Percentiles rank a stretch among this genome's conserved stretches.
These are phyloP conservation scores for Colletotrichum costaricense DNA, from an alignment of 2,329 filamentous ascomycete species.

Conservation along the genomic window DNA sequence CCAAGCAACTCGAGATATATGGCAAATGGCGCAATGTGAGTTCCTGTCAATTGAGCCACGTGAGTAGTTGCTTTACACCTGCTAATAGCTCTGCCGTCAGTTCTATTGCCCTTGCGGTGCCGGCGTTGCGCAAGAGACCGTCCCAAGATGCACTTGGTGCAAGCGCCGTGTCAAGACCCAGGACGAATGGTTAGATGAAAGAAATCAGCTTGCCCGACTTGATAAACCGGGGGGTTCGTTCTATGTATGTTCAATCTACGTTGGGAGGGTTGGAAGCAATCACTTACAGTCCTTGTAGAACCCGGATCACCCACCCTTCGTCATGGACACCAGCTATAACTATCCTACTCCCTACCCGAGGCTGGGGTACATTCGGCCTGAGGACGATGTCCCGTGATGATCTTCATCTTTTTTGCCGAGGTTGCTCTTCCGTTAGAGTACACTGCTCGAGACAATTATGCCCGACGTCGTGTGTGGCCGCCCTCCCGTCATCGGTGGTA, in stretches of 20 bases:
- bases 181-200: conserved; percentile 21
- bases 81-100: neutral
- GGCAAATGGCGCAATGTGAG: neutral
- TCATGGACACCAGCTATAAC: neutral
- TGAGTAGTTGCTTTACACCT: neutral
- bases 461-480: neutral
- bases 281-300: neutral
- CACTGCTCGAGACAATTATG: neutral
- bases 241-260: neutral
- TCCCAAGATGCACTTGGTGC: conserved; percentile 32
- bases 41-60: neutral
- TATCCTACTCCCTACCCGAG: conserved; percentile 18
- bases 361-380: conserved; percentile 19
- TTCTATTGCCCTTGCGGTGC: conserved; percentile 33
- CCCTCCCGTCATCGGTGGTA: neutral
- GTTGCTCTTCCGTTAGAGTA: neutral
- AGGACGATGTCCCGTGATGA: neutral
- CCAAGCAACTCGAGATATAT: neutral
- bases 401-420: neutral
- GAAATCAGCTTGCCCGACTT: neutral
- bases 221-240: neutral
- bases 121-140: conserved; percentile 2
- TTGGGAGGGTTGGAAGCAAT: neutral
- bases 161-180: conserved; percentile 28
- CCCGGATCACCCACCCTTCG: conserved; percentile 17